These are phyloP conservation scores for Saccharomycopsis crataegensis DNA, from an alignment of 1,139 yeast genomes.

Conservation along the genomic window DNA sequence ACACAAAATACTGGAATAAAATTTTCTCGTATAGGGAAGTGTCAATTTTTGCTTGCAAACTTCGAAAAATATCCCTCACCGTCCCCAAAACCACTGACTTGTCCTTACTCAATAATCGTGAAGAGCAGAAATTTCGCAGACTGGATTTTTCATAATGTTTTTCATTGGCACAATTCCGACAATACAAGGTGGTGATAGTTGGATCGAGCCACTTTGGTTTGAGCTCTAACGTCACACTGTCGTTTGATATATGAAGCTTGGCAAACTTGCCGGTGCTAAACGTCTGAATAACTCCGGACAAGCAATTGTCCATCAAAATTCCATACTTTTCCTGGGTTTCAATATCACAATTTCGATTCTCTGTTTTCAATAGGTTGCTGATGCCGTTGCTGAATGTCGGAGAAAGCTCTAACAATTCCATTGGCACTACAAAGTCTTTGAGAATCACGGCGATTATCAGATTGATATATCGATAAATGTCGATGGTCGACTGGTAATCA, in stretches of 20 bases:
- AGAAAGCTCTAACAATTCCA: not conserved
- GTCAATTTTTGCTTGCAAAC: not conserved
- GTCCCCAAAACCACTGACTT: not conserved
- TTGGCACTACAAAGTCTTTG: constrained; percentile 2
- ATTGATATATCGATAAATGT: not conserved
- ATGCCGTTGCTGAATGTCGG: not conserved
- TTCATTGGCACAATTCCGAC: constrained; percentile 15
- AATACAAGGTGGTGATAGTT: constrained; percentile 5
- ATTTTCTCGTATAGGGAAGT: no score
- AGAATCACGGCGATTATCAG: not conserved
- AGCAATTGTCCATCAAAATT: constrained; percentile 8
- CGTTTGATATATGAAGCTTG: not conserved
- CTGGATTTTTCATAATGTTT: not conserved
- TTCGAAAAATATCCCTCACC: constrained; percentile 4
- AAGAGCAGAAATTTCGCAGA: constrained; percentile 8
- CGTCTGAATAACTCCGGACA: not conserved
- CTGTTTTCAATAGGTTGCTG: not conserved
- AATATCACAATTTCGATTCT: not conserved
- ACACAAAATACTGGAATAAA: not conserved
- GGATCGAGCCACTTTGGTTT: constrained; percentile 18
- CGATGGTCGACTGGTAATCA: constrained; percentile 5
- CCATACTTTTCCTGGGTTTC: constrained; percentile 5
- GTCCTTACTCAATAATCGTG: constrained; percentile 9
- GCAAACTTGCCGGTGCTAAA: constrained; percentile 9
- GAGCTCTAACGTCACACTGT: constrained; percentile 5